Conservation (phyloP, 176 grass and related monocot genomes). For the Eleusine coracana region DNA sequence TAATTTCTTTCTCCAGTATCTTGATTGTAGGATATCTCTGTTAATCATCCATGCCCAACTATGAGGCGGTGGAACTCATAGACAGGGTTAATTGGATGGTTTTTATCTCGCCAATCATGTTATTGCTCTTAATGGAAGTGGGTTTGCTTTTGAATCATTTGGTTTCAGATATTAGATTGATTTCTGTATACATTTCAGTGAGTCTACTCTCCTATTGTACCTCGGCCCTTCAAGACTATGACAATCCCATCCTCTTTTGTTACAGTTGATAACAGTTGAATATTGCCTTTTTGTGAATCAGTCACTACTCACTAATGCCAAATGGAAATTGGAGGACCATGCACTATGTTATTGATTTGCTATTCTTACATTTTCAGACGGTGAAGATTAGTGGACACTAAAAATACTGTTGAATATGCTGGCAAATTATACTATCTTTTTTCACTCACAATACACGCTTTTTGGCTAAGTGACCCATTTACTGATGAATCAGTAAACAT, state of each 20-base stretch:
- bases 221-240: too few species aligned
- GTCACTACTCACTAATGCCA: not conserved
- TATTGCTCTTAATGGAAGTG: not conserved
- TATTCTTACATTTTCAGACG: not conserved
- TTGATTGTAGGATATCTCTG: too few species aligned
- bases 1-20: not conserved
- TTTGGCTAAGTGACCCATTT: not conserved
- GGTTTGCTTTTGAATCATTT: not conserved
- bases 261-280: not conserved
- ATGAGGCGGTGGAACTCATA: not conserved
- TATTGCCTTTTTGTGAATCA: not conserved
- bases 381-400: not conserved
- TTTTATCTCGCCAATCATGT: not conserved
- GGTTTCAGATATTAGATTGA: too few species aligned
- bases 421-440: not conserved
- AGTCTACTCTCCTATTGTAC: not conserved
- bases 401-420: conserved; percentile 16
- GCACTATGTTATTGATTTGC: not conserved
- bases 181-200: not conserved
- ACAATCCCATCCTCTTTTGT: not conserved
- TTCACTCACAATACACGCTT: not conserved
- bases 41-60: not conserved
- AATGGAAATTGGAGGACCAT: not conserved
- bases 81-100: not conserved
- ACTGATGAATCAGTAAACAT: too few species aligned